Evolutionary conservation across 1,139 yeast genomes (phyloP).

Genomic region (Saccharomyces pastorianus): DNA sequence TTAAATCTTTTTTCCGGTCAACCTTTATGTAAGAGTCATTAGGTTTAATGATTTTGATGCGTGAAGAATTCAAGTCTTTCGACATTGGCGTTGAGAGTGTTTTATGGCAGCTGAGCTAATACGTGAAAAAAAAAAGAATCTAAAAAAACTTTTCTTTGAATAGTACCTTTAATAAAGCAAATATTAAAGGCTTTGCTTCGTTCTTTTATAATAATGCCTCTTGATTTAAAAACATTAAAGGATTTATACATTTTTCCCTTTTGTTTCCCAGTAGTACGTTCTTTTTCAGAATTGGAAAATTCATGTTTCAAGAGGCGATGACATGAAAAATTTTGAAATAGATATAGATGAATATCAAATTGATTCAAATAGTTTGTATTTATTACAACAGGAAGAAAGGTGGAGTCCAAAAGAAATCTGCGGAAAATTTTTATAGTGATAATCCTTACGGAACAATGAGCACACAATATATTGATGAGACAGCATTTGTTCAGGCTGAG

Average conservation of each 20-base stretch:
- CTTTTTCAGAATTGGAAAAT: neutral
- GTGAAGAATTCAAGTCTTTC: neutral
- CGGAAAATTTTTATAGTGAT: neutral
- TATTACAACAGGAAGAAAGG: neutral
- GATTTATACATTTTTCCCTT: neutral
- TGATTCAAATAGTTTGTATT: neutral
- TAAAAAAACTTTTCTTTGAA: neutral
- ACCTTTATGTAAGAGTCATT: neutral
- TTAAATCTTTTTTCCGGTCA: conserved; percentile 37
- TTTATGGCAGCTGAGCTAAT: neutral
- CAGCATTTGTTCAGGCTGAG: conserved; percentile 35
- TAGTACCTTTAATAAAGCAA: neutral
- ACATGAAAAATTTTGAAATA: neutral
- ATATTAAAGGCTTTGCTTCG: neutral
- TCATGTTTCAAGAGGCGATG: neutral
- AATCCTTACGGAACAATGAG: conserved; percentile 10
- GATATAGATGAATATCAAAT: neutral
- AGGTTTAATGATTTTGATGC: neutral
- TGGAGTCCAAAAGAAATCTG: neutral
- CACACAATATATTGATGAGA: conserved; percentile 16
- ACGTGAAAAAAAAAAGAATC: neutral
- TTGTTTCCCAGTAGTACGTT: neutral
- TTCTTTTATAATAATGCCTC: neutral
- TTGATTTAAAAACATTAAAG: neutral
- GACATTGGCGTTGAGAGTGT: neutral